phyloP scores from a whole-genome alignment of 768 basidiomycete species.

The Russula sp. region DNA sequence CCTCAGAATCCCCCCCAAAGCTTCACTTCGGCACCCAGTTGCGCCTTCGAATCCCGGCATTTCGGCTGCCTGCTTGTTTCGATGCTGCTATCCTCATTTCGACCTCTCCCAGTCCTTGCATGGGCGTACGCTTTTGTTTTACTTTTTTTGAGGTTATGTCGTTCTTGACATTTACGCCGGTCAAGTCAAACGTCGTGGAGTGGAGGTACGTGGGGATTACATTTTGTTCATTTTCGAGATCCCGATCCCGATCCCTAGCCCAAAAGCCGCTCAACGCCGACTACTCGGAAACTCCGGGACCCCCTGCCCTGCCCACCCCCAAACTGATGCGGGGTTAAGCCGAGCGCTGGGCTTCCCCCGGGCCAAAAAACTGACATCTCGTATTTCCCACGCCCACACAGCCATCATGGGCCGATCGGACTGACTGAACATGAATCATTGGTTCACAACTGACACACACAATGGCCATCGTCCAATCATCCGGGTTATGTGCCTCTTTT shows the following conservation, averaged over 20 bases:
- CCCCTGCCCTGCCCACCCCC: too few species aligned
- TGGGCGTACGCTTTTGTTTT: background rate
- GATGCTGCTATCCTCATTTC: background rate
- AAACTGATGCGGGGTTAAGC: too few species aligned
- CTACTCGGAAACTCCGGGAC: too few species aligned
- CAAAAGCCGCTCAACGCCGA: background rate
- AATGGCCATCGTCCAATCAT: background rate
- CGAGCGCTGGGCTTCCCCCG: too few species aligned
- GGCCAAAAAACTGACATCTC: too few species aligned
- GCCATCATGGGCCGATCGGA: too few species aligned
- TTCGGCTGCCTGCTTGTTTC: background rate
- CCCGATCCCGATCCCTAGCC: conserved; percentile 1
- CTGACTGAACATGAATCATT: too few species aligned
- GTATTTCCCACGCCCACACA: too few species aligned
- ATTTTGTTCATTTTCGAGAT: background rate
- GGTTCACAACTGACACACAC: background rate
- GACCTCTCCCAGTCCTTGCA: background rate
- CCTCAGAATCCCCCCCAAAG: background rate
- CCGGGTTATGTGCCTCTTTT: background rate
- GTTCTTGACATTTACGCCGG: background rate
- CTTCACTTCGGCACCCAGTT: background rate
- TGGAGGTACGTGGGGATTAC: too few species aligned
- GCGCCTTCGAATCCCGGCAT: background rate
- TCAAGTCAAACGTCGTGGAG: background rate
- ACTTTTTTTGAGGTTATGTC: background rate